Evolutionary conservation across 768 basidiomycete genomes (phyloP).

Genomic region (Pholiota conissans): DNA sequence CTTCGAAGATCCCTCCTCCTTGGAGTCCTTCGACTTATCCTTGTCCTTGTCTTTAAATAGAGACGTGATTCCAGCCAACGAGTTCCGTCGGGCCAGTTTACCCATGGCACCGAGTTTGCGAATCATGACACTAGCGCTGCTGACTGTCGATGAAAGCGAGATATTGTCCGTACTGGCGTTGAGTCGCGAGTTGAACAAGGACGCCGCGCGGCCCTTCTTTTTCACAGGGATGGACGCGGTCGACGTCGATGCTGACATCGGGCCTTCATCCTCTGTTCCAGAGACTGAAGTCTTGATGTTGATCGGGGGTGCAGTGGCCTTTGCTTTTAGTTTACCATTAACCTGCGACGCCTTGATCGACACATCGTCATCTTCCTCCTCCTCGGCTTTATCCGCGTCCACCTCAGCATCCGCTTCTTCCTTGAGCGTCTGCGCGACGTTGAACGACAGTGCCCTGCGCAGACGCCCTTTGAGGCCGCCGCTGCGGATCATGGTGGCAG

Average conservation of each 20-base stretch:
- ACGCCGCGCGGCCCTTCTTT: slow-evolving; percentile 71
- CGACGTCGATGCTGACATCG: slow-evolving; percentile 44
- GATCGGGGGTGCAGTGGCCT: slow-evolving; percentile 26
- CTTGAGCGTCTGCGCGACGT: slow-evolving; percentile 46
- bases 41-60: slow-evolving; percentile 89
- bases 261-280: slow-evolving; percentile 39
- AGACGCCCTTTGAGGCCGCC: slow-evolving; percentile 78
- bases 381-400: slow-evolving; percentile 31
- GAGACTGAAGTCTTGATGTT: slow-evolving; percentile 25
- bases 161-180: slow-evolving; percentile 77
- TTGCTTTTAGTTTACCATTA: slow-evolving; percentile 34
- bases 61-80: slow-evolving; percentile 87
- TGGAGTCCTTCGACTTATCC: slow-evolving; percentile 34
- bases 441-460: slow-evolving; percentile 71
- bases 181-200: slow-evolving; percentile 72
- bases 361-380: slow-evolving; percentile 49
- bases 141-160: slow-evolving; percentile 91
- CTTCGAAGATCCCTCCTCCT: slow-evolving; percentile 21
- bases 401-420: slow-evolving; percentile 28
- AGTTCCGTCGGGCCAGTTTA: slow-evolving; percentile 85
- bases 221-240: slow-evolving; percentile 54
- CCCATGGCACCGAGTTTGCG: slow-evolving; percentile 92
- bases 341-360: slow-evolving; percentile 44
- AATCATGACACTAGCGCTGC: slow-evolving; percentile 94
- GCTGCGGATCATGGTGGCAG: slow-evolving; percentile 45